Conservation (phyloP, 768 basidiomycete species). For the Suillus luteus region DNA sequence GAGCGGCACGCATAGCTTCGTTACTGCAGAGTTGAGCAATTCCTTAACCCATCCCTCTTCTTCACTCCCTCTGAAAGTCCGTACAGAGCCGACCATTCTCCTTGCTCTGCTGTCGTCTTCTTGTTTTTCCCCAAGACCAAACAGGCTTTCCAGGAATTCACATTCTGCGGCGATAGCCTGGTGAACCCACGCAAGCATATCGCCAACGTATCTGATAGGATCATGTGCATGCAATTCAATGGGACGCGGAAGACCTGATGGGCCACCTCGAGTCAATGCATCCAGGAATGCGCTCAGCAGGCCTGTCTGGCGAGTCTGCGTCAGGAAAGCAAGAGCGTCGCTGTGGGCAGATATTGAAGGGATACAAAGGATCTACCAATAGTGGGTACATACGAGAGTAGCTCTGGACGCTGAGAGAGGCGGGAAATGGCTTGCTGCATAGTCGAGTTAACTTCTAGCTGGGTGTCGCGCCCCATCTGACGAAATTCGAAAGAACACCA, state of each 20-base stretch:
- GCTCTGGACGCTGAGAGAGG: conserved; percentile 74
- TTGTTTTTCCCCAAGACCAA: conserved; percentile 58
- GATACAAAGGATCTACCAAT: background rate
- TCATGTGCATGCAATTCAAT: conserved; percentile 99
- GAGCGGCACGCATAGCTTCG: conserved; percentile 85
- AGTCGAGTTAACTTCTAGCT: conserved; percentile 63
- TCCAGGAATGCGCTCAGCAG: conserved; percentile 82
- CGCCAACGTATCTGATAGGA: conserved; percentile 93
- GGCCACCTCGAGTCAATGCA: conserved; percentile 87
- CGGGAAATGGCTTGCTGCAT: conserved; percentile 76
- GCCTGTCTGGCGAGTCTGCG: conserved; percentile 79
- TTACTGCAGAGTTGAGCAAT: conserved; percentile 79
- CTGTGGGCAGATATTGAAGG: conserved; percentile 34
- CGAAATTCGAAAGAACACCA: conserved; percentile 88
- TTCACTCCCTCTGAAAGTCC: conserved; percentile 54
- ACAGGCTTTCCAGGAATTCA: conserved; percentile 89
- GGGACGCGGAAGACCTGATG: conserved; percentile 81
- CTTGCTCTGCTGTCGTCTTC: conserved; percentile 8
- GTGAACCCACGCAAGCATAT: conserved; percentile 99
- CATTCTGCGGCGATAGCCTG: conserved; percentile 93
- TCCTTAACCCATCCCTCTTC: conserved; percentile 81
- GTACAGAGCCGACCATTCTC: conserved; percentile 77
- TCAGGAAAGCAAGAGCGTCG: conserved; percentile 76
- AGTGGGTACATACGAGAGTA: conserved; percentile 45
- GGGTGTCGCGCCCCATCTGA: conserved; percentile 70